Base-by-base conservation (phyloP, 257 asterid species). In the Penstemon eatonii region DNA sequence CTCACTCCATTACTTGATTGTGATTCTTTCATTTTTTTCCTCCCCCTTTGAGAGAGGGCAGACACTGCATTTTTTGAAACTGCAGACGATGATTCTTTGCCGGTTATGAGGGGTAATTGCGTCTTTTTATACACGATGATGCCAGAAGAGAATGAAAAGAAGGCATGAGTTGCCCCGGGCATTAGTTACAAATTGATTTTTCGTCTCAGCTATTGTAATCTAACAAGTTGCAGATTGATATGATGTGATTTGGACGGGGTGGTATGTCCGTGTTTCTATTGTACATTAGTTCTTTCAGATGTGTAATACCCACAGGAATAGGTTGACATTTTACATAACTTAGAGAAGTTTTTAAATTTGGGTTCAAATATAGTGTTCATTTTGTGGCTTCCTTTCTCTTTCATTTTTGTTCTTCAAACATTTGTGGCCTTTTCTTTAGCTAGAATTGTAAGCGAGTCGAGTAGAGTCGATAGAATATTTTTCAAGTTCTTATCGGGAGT, bases 281-380 rank as follows among this genome's bases (percentile, higher is more conserved):
- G 47, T 67, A 67, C 37, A 49, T 38, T 67, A 67, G 71, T 67
- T 25, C 25, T 71, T 71, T 54, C 49, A 71, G 33, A 39, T 62
- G 69, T 72, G 11, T 58, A 18, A 64, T 25, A 56, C 40, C 38
- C 33, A 47, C 5, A 71, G 58, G 33, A 56, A 53, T 37, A 76
- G 84, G 80, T 76, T 67, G 56, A 65, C 79, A 77, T 54, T 63
- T 57, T 75, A 72, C 79, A 52, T 38, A 37, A 63, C 71, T 70
- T 65, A 33, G 53, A 33, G 53, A 59, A 73, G 53, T 47, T 40
- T 71, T 44, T 49, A 19, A 54, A 53, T 65, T 63, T 54, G 55
- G 44, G 67, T 55, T 69, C 42, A n/a, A 5, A 50, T 13, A 39
- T 62, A 2, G 33, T 42, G 15, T 4, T 39, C 40, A 61, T 19